Evolutionary conservation across 2,329 filamentous ascomycete genomes (phyloP), one percentile per base, ranked within the genome.

Genomic region (Boeremia lycopersici): DNA sequence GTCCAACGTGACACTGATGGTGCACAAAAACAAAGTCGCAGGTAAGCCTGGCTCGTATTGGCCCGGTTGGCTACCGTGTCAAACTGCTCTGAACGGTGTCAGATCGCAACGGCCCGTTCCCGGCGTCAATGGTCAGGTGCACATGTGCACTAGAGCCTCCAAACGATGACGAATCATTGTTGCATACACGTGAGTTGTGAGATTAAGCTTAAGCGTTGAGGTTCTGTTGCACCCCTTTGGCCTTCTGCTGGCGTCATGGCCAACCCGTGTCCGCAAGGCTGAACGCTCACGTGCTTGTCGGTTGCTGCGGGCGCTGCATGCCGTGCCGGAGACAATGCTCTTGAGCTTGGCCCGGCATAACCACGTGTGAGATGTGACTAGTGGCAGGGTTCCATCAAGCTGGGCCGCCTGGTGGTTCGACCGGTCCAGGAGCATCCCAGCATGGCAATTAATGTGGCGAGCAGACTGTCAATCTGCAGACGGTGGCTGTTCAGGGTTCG

Each of bases 81-180:
- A 46, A 51, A 38, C 51, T 53, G 48, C 39, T 51, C 34, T 58
- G 51, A 63, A 60, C 57, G 64, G 57, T 61, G 60, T 61, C 60
- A 62, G 64, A 63, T 60, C 56, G 65, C 62, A 63, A 66, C 69
- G 68, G 69, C 45, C 69, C 69, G 68, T 53, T 44, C 53, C 61
- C 64, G 62, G 60, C 58, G 57, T 46, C 43, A 50, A 53, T 53
- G 8, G 15, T 42, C 25, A 39, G 40, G 42, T n/a, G 47, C 48
- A 56, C 43, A 40, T 19, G 35, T 26, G 45, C 25, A 40, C 29
- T 48, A 48, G 36, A 41, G 50, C 46, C 34, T 41, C 31, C 17
- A 54, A 56, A 30, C 40, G 28, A 46, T 23, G 31, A 46, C 42
- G 48, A 12, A 9, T 36, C 25, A 19, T 30, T 7, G 29, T 39